Evolutionary conservation across 306 rosid genomes (phyloP).

Genomic region (Astragalus glycyphyllos): DNA sequence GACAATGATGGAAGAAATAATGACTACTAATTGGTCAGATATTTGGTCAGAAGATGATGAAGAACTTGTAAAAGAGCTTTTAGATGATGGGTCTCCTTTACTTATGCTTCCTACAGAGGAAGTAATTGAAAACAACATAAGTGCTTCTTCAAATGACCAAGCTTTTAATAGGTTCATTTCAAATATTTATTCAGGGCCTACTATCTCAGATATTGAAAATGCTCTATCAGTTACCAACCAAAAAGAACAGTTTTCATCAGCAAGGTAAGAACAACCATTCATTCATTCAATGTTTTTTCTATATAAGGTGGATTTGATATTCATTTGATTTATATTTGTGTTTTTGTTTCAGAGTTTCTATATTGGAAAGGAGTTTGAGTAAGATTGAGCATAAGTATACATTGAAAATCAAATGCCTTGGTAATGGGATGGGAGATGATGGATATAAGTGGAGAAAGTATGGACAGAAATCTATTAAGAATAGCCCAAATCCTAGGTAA

Average conservation of each 20-base stretch:
- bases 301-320: too few species aligned
- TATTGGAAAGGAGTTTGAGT: constrained; percentile 64
- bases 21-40: constrained; percentile 56
- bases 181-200: constrained; percentile 73
- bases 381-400: constrained; percentile 87
- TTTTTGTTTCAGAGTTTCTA: constrained; percentile 57
- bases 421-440: constrained; percentile 83
- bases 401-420: constrained; percentile 81
- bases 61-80: constrained; percentile 75
- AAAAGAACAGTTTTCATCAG: constrained; percentile 51
- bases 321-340: neutral
- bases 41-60: constrained; percentile 62
- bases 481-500: constrained; percentile 94
- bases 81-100: constrained; percentile 66
- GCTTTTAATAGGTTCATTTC: constrained; percentile 51
- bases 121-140: constrained; percentile 3
- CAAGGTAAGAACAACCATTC: constrained; percentile 46
- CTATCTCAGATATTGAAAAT: constrained; percentile 72
- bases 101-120: constrained; percentile 46
- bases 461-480: constrained; percentile 90
- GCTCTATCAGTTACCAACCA: constrained; percentile 61
- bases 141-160: constrained; percentile 40
- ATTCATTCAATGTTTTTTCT: neutral
- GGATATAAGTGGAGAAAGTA: constrained; percentile 96
- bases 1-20: constrained; percentile 51